phyloP scores from a whole-genome alignment of 768 basidiomycete species.

The Kwoniella dendrophila region DNA sequence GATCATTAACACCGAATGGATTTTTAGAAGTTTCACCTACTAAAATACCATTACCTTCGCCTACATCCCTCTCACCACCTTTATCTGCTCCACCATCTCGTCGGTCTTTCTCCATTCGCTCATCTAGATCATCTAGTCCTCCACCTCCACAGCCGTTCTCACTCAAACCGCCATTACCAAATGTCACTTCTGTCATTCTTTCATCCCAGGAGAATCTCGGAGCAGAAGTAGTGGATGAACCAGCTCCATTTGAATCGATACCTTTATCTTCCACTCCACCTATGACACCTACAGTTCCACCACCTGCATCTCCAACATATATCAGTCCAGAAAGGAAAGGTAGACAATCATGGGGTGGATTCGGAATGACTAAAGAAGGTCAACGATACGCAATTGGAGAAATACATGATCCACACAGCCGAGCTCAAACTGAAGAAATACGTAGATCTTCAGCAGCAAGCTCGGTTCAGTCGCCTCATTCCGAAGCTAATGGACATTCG shows the following conservation, averaged over 20 bases:
- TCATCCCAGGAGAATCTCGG: background rate
- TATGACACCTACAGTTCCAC: conserved; percentile 12
- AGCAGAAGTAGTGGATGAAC: conserved; percentile 7
- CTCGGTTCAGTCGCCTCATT: background rate
- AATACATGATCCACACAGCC: conserved; percentile 5
- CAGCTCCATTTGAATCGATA: conserved; percentile 35
- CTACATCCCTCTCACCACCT: conserved; percentile 16
- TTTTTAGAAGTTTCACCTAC: conserved; percentile 16
- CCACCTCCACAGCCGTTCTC: conserved; percentile 20
- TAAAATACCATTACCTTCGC: conserved; percentile 12
- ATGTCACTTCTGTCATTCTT: conserved; percentile 9
- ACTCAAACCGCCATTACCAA: conserved; percentile 24
- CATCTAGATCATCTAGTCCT: conserved; percentile 14
- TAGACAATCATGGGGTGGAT: conserved; percentile 27
- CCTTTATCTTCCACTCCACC: conserved; percentile 24
- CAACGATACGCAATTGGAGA: conserved; percentile 14
- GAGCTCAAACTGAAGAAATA: conserved; percentile 8
- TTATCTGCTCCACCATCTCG: conserved; percentile 12
- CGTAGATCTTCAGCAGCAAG: conserved; percentile 10
- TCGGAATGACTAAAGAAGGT: conserved; percentile 24
- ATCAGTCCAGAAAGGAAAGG: conserved; percentile 8
- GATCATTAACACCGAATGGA: conserved; percentile 12
- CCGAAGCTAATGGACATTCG: background rate
- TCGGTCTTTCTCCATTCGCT: background rate
- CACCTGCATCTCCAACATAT: conserved; percentile 19